Evolutionary conservation across 768 basidiomycete genomes (phyloP).

Genomic region (Auriculariales sp.): DNA sequence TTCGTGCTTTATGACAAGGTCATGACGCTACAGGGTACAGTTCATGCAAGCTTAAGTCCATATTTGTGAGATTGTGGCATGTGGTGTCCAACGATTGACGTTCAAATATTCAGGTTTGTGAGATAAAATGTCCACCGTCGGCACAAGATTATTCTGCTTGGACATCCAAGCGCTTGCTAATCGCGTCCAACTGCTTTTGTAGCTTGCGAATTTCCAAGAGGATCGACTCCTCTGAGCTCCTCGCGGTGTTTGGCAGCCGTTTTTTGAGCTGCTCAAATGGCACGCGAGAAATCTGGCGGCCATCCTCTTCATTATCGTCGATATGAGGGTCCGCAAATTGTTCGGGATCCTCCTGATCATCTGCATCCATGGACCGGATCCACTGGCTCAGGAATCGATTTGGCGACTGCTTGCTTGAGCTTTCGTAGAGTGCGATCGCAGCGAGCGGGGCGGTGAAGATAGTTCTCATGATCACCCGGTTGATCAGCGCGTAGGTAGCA

Average conservation of each 20-base stretch:
- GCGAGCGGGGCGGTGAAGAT: conserved; percentile 75
- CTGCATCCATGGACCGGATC: conserved; percentile 39
- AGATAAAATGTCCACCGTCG: too few relatives aligned
- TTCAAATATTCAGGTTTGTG: too few relatives aligned
- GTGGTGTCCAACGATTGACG: too few relatives aligned
- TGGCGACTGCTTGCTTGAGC: conserved; percentile 23
- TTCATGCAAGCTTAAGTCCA: too few relatives aligned
- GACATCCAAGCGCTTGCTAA: conserved; percentile 24
- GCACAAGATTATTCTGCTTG: too few relatives aligned
- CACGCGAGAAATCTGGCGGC: conserved; percentile 53
- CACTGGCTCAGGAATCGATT: conserved; percentile 61
- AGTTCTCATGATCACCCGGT: conserved; percentile 59
- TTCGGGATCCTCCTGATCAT: conserved; percentile 41
- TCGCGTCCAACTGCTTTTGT: conserved; percentile 25
- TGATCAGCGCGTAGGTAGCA: conserved; percentile 37
- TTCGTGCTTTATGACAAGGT: too few relatives aligned
- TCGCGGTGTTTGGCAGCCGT: conserved; percentile 53
- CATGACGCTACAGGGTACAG: too few relatives aligned
- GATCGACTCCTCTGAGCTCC: conserved; percentile 62
- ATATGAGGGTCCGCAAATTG: conserved; percentile 44
- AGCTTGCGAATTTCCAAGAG: conserved; percentile 49
- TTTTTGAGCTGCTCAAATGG: conserved; percentile 56
- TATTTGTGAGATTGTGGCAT: too few relatives aligned
- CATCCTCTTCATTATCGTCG: conserved; percentile 38
- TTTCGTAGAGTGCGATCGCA: conserved; percentile 63